phyloP scores from a whole-genome alignment of 768 basidiomycete species.

The Chalciporus piperatus region DNA sequence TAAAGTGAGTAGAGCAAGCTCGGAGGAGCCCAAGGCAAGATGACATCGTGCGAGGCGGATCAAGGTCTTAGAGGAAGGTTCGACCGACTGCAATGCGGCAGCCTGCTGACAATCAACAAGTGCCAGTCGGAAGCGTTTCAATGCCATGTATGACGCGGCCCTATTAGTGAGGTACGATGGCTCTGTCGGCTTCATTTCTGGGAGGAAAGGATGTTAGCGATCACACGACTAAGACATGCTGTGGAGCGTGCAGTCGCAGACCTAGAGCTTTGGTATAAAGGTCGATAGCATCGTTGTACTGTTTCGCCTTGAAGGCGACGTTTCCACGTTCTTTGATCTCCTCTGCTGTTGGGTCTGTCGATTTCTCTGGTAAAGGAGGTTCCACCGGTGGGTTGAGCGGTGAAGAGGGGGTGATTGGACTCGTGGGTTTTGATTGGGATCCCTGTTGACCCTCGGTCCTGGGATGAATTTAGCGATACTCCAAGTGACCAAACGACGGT shows the following conservation, averaged over 20 bases:
- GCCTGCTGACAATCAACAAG: slow-evolving; percentile 80
- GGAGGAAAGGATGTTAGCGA: slow-evolving; percentile 3
- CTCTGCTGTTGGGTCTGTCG: slow-evolving; percentile 38
- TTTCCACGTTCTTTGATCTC: slow-evolving; percentile 80
- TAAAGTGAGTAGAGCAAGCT: slow-evolving; percentile 64
- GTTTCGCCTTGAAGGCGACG: slow-evolving; percentile 62
- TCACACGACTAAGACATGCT: slow-evolving; percentile 12
- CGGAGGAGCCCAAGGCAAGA: slow-evolving; percentile 68
- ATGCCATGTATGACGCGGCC: slow-evolving; percentile 80
- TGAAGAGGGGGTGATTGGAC: slow-evolving; percentile 18
- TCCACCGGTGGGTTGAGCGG: slow-evolving; percentile 1
- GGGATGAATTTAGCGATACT: slow-evolving; percentile 6
- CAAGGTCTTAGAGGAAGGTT: slow-evolving; percentile 73
- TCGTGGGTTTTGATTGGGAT: slow-evolving; percentile 8
- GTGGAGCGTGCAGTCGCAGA: slow-evolving; percentile 24
- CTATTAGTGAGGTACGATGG: slow-evolving; percentile 82
- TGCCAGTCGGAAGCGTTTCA: slow-evolving; percentile 73
- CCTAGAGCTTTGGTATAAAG: slow-evolving; percentile 77
- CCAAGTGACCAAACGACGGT: neutral
- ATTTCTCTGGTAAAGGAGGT: slow-evolving; percentile 15
- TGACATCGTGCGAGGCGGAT: slow-evolving; percentile 83
- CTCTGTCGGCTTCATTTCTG: slow-evolving; percentile 61
- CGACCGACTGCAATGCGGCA: slow-evolving; percentile 55
- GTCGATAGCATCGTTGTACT: slow-evolving; percentile 67
- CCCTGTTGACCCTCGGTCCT: slow-evolving; percentile 17